Evolutionary conservation across 148 eudicot genomes (phyloP).

Genomic region (Cornus suecica): DNA sequence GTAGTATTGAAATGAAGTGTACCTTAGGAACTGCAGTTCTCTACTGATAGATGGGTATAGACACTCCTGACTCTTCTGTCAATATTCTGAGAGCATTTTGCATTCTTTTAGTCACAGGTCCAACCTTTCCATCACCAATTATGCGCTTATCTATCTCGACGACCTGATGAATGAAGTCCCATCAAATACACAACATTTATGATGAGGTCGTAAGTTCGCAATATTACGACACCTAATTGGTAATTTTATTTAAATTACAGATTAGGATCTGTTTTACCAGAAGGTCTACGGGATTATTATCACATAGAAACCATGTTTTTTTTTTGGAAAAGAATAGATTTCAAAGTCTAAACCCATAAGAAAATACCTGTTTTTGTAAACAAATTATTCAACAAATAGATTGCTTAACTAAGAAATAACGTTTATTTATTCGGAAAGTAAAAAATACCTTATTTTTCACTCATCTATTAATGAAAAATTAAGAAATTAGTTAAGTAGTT

Average conservation of each 20-base stretch:
- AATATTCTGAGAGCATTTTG: slow-evolving; percentile 60
- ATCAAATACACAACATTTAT: neutral
- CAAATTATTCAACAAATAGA: neutral
- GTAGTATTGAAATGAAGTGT: slow-evolving; percentile 1
- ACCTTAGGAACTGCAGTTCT: slow-evolving; percentile 11
- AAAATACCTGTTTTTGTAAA: too few relatives aligned
- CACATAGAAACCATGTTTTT: neutral
- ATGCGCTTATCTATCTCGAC: slow-evolving; percentile 77
- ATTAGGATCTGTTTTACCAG: too few relatives aligned
- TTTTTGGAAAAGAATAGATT: neutral
- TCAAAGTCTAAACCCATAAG: too few relatives aligned
- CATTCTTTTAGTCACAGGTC: slow-evolving; percentile 72
- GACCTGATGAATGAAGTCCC: slow-evolving; percentile 38
- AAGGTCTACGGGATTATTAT: neutral
- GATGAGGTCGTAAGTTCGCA: neutral
- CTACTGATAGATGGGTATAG: slow-evolving; percentile 64
- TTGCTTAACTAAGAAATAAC: too few relatives aligned
- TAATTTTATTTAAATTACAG: too few relatives aligned
- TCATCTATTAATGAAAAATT: too few relatives aligned
- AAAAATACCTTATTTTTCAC: too few relatives aligned
- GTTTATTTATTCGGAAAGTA: too few relatives aligned
- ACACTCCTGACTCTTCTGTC: slow-evolving; percentile 70
- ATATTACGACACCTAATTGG: neutral
- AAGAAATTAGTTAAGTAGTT: too few relatives aligned
- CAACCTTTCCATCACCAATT: slow-evolving; percentile 74